A percentile compares a stretch with the other conserved stretches of the same genome.
Conservation (phyloP, 1,139 yeast species). For the Saccharomyces hybrid region DNA sequence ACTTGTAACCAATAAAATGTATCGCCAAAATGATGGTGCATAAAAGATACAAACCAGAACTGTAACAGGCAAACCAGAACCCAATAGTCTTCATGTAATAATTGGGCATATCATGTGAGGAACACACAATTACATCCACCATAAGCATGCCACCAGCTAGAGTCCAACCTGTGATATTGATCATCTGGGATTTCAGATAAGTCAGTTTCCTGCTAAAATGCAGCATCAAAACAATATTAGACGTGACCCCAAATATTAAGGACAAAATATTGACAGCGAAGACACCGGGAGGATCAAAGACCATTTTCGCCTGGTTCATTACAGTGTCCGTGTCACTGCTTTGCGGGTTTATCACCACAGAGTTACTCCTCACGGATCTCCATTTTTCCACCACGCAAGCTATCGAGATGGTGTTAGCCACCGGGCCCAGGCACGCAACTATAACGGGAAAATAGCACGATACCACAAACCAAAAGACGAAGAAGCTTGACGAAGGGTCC, state of each 20-base stretch:
- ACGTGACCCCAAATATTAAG: slow-evolving; percentile 53
- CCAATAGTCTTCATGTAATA: slow-evolving; percentile 45
- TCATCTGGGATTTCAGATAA: slow-evolving; percentile 51
- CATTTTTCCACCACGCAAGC: slow-evolving; percentile 68
- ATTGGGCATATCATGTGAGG: slow-evolving; percentile 20
- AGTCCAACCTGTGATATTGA: slow-evolving; percentile 59
- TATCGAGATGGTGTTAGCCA: slow-evolving; percentile 64
- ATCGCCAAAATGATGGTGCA: slow-evolving; percentile 47
- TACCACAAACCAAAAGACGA: slow-evolving; percentile 51
- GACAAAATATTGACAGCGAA: slow-evolving; percentile 54
- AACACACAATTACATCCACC: slow-evolving; percentile 38
- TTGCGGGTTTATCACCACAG: slow-evolving; percentile 22
- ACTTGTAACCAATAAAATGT: slow-evolving; percentile 54
- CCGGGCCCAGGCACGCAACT: slow-evolving; percentile 71
- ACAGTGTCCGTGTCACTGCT: slow-evolving; percentile 8
- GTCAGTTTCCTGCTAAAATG: slow-evolving; percentile 55
- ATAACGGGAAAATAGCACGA: slow-evolving; percentile 64
- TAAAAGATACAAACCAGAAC: slow-evolving; percentile 50
- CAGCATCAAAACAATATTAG: slow-evolving; percentile 57
- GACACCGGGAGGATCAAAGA: slow-evolving; percentile 39
- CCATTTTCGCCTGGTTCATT: slow-evolving; percentile 1
- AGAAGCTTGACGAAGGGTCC: slow-evolving; percentile 27
- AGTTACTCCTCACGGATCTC: slow-evolving; percentile 34
- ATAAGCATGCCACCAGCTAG: slow-evolving; percentile 48
- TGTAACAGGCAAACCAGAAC: slow-evolving; percentile 68